Evolutionary conservation across 345 rosid species (phyloP), one percentile per base, ranked within the genome.

Genomic region (Passiflora organensis): DNA sequence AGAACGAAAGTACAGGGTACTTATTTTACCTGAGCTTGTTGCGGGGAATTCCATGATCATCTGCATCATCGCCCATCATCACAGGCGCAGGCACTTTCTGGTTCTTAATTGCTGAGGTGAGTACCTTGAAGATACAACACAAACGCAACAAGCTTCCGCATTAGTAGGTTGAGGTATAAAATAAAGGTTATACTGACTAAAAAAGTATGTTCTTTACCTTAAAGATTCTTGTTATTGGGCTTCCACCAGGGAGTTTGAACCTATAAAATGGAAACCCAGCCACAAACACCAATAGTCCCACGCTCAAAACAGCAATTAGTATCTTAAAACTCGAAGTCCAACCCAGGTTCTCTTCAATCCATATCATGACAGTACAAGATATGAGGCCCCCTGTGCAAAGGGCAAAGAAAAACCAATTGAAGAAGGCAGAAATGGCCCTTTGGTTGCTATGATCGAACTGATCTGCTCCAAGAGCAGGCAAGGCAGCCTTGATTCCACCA

Each of bases 381-480:
- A 82, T 14, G 17, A 81, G 44, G 39, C 83, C 83, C 12, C 89
- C 89, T 0, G 61, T 34, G 42, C 79, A 75, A 0, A 82, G 32
- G 13, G 83, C 69, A 59, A 82, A 80, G 66, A 64, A 81, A 52
- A 65, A 81, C 87, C 87, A 82, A 52, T 68, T 80, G 79, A 82
- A 82, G 66, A 71, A 86, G 9, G 74, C 43, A 2, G 87, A 79
- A 56, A 83, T 39, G 1, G 62, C 59, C 18, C 62, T 25, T 54
- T 52, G 75, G 14, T 74, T 70, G 41, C 41, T 28, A 32, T 58
- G 71, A 52, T 76, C 82, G 18, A 79, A 56, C 59, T 82, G 89
- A 71, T 83, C 94, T 4, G 82, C 89, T 0, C 93, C 86, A 0
- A 80, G 94, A 9, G 83, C 77, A 13, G 85, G 86, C 66, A 82